Base-by-base conservation (phyloP, 148 eudicot genomes). In the Suaeda aralocaspica region DNA sequence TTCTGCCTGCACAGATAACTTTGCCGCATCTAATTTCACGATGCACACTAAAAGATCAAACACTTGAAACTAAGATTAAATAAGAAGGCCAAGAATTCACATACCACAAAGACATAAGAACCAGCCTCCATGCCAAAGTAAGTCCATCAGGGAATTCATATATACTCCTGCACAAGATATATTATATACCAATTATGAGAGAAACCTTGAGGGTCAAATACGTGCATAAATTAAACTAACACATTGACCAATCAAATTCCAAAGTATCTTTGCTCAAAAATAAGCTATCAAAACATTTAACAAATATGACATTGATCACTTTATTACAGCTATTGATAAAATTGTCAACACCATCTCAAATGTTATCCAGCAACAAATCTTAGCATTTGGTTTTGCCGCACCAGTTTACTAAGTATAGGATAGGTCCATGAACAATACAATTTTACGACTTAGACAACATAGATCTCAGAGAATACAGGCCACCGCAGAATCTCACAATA, bases 101-200 rank as follows among this genome's bases (percentile, higher is more conserved):
- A 78, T 78, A 78, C 81, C 81, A 72, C 73, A 77, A 52, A 52
- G 31, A 11, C 69, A 68, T 21, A 61, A 70, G 75, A 76, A 68
- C 25, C 18, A 39, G 77, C 25, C 66, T 73, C 72, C 69, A 11
- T 64, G 50, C 76, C 65, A 72, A 13, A 55, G 63, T 18, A 44
- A 61, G 72, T 73, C 77, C 81, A 62, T 68, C 70, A 55, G 81
- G 68, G 60, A n/a, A 61, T 25, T 64, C 60, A 62, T 42, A n/a
- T n/a, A 59, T 67, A 72, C 57, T 78, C 81, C 81, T 78, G 81
- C 81, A 78, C 73, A 78, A 78, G 65, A 56, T 78, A 61, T 68
- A 60, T 72, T 68, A 16, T 46, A 71, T 78, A 48, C 66, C 72
- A 34, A 78, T 66, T 78, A 73, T 68, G 81, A 68, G 70, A 45